Evolutionary conservation across 139 green algal genomes (phyloP).

Genomic region (Eudorina sp.): DNA sequence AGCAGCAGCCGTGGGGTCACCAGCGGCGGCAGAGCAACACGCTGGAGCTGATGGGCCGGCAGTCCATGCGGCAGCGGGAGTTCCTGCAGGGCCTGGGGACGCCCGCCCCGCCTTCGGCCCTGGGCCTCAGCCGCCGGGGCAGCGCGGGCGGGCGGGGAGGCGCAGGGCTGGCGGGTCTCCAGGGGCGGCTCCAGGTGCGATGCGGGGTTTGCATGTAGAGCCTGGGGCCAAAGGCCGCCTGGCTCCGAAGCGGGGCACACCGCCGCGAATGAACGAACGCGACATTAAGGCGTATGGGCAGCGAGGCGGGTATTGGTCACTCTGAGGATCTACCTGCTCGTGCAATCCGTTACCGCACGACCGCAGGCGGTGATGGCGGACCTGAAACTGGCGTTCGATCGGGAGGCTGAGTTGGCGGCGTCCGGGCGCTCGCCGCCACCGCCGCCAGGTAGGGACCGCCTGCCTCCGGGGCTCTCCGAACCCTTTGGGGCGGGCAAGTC

Average conservation of each 20-base stretch:
- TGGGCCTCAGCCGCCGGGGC: not conserved
- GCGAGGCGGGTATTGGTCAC: too few relatives aligned
- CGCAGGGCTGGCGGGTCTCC: not conserved
- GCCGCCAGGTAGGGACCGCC: too few relatives aligned
- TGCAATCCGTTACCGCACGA: too few relatives aligned
- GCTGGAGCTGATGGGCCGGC: conserved; percentile 6
- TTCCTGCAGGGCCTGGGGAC: conserved; percentile 19
- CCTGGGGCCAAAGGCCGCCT: too few relatives aligned
- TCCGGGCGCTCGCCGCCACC: not conserved
- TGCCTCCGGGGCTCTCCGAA: too few relatives aligned
- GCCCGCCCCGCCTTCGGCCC: not conserved
- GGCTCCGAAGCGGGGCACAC: too few relatives aligned
- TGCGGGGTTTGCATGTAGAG: too few relatives aligned
- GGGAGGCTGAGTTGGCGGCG: not conserved
- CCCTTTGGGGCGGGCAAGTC: too few relatives aligned
- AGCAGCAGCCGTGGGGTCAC: not conserved
- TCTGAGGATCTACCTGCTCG: too few relatives aligned
- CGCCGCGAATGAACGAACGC: too few relatives aligned
- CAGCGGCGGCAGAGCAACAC: not conserved
- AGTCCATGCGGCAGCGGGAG: conserved; percentile 15
- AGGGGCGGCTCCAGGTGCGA: conserved; percentile 31
- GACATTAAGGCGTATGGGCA: too few relatives aligned
- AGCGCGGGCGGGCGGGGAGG: not conserved
- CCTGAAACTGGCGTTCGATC: not conserved
- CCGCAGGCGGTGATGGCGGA: conserved; percentile 29